Evolutionary conservation across 2,329 filamentous ascomycete genomes (phyloP), one percentile per base, ranked within the genome.

Genomic region (Raffaelea deltoideospora): DNA sequence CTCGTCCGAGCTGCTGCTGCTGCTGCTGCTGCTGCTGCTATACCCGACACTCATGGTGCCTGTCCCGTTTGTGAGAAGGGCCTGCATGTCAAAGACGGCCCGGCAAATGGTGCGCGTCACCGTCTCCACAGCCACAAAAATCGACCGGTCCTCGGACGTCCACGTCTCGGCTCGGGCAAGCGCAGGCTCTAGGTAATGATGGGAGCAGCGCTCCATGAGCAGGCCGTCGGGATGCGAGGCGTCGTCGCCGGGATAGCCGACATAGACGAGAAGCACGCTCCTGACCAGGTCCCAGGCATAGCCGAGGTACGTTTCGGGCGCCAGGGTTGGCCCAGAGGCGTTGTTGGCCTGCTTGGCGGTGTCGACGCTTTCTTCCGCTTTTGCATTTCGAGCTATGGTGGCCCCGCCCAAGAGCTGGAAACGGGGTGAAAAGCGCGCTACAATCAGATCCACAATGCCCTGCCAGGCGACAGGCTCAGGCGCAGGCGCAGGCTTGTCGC

Each of bases 381-480:
- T n/a, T n/a, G n/a, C n/a, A n/a, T n/a, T n/a, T n/a, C n/a, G n/a
- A n/a, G n/a, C n/a, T n/a, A n/a, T n/a, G n/a, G n/a, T n/a, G n/a
- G n/a, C n/a, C n/a, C n/a, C n/a, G n/a, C n/a, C n/a, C 45, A 71
- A 55, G 5, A 58, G 48, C 3, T 45, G 45, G 21, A 86, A 54
- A 19, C 72, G 60, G 23, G 67, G 57, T 4, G 66, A 64, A 46
- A 79, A 84, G 2, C 79, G 66, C 5, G 60, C 51, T 4, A 82
- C 61, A 4, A 86, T 58, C 61, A 79, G 65, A 46, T 87, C 81
- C 0, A 67, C 63, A 1, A 79, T 58, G 0, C 57, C 64, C 49
- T 85, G 80, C 81, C 81, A 86, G 46, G 82, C 58, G 20, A 70
- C 49, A 15, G 47, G 43, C 3, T 10, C 10, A 3, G 15, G 11